phyloP scores from a whole-genome alignment of 2,329 filamentous ascomycete species.

The Xylariaceae sp. region DNA sequence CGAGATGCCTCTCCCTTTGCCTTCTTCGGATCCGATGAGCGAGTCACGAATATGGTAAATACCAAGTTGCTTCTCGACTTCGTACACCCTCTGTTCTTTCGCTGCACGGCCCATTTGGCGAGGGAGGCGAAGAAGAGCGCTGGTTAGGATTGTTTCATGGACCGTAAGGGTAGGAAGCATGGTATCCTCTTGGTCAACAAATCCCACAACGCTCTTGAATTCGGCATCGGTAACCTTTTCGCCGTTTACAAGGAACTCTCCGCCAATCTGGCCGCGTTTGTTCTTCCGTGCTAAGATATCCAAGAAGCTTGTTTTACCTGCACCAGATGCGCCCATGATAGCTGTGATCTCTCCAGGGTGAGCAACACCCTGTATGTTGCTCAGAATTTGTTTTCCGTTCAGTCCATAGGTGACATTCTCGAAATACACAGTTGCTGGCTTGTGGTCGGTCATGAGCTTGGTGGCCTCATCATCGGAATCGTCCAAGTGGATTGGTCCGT shows the following conservation, averaged over 20 bases:
- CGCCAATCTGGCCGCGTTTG: conserved; percentile 74
- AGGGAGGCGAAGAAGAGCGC: conserved; percentile 85
- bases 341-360: conserved; percentile 92
- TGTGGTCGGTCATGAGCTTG: conserved; percentile 87
- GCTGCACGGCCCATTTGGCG: conserved; percentile 79
- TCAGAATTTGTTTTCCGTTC: conserved; percentile 82
- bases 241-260: conserved; percentile 89
- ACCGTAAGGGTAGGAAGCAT: conserved; percentile 95
- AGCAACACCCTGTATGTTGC: conserved; percentile 77
- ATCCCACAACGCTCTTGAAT: conserved; percentile 89
- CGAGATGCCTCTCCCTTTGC: conserved; percentile 89
- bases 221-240: conserved; percentile 81
- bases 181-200: conserved; percentile 97
- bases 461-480: conserved; percentile 85
- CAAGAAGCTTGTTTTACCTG: conserved; percentile 94
- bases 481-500: conserved; percentile 75
- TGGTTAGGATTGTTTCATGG: conserved; percentile 95
- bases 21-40: conserved; percentile 92
- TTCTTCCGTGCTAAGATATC: conserved; percentile 97
- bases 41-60: conserved; percentile 94
- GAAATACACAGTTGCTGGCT: conserved; percentile 83
- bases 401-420: conserved; percentile 82
- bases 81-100: conserved; percentile 88
- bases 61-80: conserved; percentile 93
- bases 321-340: conserved; percentile 97